Base-by-base conservation (phyloP, 164 flowering plant species). In the Warburgia ugandensis region DNA sequence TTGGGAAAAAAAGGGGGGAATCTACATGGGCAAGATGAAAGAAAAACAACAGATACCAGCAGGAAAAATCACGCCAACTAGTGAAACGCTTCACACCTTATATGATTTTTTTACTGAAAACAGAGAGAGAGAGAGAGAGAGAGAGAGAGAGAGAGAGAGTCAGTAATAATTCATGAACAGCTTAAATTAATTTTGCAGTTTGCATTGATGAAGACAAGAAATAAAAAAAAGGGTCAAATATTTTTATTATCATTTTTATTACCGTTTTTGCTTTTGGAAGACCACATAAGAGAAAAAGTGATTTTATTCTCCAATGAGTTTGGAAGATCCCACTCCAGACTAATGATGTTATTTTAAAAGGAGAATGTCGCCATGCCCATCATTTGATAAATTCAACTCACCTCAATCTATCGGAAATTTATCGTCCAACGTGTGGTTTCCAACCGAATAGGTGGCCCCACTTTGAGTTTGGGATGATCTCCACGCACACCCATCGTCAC, bases 271-370 rank as follows among this genome's bases (percentile, higher is more conserved):
- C 41, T 37, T 37, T 37, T 14, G 14, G 14, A 37, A 37, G 10
- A 5, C 41, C 28, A 45, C 30, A 45, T 11, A 26, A 22, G n/a
- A 26, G 19, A 29, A 42, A 40, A 43, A 33, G 47, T 49, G 60
- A 28, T 50, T 60, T 55, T 56, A 59, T 55, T 56, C 73, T 62
- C 65, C 86, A 71, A 75, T 68, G 78, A 67, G 61, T 69, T 77
- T 64, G 86, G 86, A 79, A 80, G 84, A 77, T 72, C 60, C 68
- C 60, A 7, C 42, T 52, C 51, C 65, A 62, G 61, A 60, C 59
- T 28, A 30, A 52, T 53, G 33, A 52, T 38, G 48, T 46, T 38
- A 16, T 30, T 57, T 46, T 23, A 57, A 51, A 39, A 27, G 48
- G 49, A 61, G n/a, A n/a, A n/a, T n/a, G n/a, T n/a, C n/a, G n/a